phyloP scores from a whole-genome alignment of 2,329 filamentous ascomycete species.

The Pestalotiopsis sp. region DNA sequence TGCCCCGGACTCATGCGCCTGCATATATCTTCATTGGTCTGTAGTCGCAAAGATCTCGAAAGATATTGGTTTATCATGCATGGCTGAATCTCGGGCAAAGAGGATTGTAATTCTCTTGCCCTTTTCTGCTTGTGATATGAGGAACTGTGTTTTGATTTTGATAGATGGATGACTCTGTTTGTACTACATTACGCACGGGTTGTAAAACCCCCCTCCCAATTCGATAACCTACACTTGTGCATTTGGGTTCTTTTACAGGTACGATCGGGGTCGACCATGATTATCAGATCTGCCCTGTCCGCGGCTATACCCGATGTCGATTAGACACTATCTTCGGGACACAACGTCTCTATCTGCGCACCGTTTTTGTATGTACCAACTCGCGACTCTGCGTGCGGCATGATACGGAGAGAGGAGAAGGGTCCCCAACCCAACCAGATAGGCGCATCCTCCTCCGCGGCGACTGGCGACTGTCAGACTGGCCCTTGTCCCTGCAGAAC shows the following conservation, averaged over 20 bases:
- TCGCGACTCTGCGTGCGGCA: not conserved
- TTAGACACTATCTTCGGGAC: slow-evolving; percentile 10
- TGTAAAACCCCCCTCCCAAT: not conserved
- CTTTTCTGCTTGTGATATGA: too few species aligned
- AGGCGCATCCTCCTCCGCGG: too few species aligned
- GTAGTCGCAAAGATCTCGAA: not conserved
- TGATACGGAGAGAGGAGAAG: not conserved
- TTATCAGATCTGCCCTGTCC: slow-evolving; percentile 15
- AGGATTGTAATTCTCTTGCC: too few species aligned
- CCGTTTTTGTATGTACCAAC: too few species aligned
- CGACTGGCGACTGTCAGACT: not conserved
- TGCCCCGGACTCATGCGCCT: not conserved
- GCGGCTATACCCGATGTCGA: slow-evolving; percentile 14
- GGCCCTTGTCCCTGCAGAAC: not conserved
- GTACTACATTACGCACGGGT: not conserved
- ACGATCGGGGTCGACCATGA: not conserved
- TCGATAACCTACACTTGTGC: not conserved
- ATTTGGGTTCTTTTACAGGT: not conserved
- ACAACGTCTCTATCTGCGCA: not conserved
- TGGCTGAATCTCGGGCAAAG: too few species aligned
- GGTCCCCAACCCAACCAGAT: not conserved
- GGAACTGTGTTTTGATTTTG: too few species aligned
- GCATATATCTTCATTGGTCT: not conserved
- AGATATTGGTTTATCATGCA: too few species aligned
- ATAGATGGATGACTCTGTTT: not conserved